These are phyloP conservation scores for Vitis labrusca DNA, from an alignment of 164 flowering plant genomes.

Conservation along the genomic window DNA sequence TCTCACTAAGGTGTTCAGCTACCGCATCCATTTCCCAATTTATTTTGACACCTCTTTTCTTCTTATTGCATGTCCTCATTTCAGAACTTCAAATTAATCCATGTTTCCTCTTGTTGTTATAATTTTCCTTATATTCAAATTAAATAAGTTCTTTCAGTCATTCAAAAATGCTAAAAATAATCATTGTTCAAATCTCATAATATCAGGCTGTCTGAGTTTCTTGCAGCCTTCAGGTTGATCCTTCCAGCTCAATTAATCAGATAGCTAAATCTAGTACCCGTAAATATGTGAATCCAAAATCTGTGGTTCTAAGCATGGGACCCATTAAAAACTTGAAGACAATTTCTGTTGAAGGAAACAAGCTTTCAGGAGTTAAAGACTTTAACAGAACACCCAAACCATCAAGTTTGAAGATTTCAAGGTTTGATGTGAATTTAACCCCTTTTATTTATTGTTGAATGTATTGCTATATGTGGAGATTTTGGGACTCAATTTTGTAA, in stretches of 20 bases:
- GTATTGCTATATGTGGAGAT: not conserved
- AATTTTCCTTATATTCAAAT: not conserved
- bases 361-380: slow-evolving; percentile 24
- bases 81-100: not conserved
- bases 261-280: slow-evolving; percentile 16
- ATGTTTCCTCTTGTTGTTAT: not conserved
- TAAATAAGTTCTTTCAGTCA: not conserved
- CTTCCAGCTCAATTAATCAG: slow-evolving; percentile 23
- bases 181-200: no score
- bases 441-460: slow-evolving; percentile 2
- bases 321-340: slow-evolving; percentile 22
- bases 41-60: not conserved
- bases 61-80: not conserved
- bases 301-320: slow-evolving; percentile 17
- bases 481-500: not conserved
- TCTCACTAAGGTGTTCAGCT: not conserved
- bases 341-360: slow-evolving; percentile 23
- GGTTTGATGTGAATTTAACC: slow-evolving; percentile 27
- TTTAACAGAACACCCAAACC: slow-evolving; percentile 29
- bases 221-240: slow-evolving; percentile 35
- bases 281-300: slow-evolving; percentile 26
- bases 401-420: slow-evolving; percentile 36
- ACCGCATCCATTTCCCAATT: not conserved
- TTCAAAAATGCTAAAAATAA: not conserved
- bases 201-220: slow-evolving; percentile 1